Evolutionary conservation across 2,329 filamentous ascomycete species (phyloP).

Genomic region (Trichoderma pleuroti): DNA sequence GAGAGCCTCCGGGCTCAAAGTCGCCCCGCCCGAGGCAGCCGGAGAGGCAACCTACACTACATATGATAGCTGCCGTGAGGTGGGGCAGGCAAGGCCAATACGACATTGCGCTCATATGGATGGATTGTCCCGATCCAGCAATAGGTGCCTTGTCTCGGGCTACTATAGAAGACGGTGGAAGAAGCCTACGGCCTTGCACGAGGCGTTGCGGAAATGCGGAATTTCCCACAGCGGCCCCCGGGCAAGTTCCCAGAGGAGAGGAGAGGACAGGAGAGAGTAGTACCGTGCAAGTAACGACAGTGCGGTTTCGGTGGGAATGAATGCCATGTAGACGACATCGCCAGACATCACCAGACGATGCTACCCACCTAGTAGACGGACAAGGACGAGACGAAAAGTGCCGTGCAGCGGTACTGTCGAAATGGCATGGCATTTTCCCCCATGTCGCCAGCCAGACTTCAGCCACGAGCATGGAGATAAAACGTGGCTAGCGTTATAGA

Average conservation of each 20-base stretch:
- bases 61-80: background rate
- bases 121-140: background rate
- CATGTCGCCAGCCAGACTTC: no score
- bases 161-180: background rate
- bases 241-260: background rate
- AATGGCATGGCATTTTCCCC: background rate
- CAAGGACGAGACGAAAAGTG: background rate
- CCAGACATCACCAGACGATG: background rate
- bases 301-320: background rate
- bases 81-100: background rate
- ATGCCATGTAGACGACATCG: no score
- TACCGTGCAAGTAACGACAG: background rate
- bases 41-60: background rate
- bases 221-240: background rate
- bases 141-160: background rate
- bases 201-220: background rate
- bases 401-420: background rate
- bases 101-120: background rate
- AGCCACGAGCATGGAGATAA: background rate
- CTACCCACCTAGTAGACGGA: background rate
- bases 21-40: background rate
- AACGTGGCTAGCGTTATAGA: conserved; percentile 2
- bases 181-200: background rate
- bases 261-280: background rate
- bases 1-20: background rate